Conservation (phyloP, 75 land plant genomes). For the Picea sitchensis region DNA sequence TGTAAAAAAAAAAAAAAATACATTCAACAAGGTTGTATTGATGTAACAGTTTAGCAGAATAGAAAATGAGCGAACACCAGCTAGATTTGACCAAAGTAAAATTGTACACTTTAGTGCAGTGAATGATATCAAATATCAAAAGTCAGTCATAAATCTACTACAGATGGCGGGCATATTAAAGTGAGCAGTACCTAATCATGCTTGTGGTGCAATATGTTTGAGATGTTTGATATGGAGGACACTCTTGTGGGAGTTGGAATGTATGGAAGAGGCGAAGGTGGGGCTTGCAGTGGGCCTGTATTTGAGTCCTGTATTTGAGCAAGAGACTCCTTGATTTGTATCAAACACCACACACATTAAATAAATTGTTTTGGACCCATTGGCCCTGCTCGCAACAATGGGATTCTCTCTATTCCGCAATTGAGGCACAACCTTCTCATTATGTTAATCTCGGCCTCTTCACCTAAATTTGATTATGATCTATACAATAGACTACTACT, state of each 20-base stretch:
- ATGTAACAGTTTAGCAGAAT: no score
- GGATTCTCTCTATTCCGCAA: conserved; percentile 27
- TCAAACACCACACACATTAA: conserved; percentile 40
- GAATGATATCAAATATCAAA: no score
- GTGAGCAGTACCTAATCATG: no score
- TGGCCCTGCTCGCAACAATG: conserved; percentile 36
- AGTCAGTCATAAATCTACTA: no score
- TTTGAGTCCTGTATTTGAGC: conserved; percentile 26
- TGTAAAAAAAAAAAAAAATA: no score
- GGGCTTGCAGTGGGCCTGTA: conserved; percentile 40
- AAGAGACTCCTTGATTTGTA: conserved; percentile 37
- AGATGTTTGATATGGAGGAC: conserved; percentile 26
- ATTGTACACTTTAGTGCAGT: no score
- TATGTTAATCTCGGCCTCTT: background rate
- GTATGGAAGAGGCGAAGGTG: conserved; percentile 18
- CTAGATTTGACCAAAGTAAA: no score
- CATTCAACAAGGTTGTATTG: no score
- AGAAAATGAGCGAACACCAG: no score
- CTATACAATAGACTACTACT: no score
- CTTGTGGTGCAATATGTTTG: background rate
- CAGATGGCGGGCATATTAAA: no score
- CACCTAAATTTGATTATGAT: background rate
- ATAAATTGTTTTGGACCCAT: conserved; percentile 36
- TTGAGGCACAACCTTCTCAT: conserved; percentile 22
- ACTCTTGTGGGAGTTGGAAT: conserved; percentile 33